Base-by-base conservation (phyloP, 2,329 filamentous ascomycete species). In the Trichoderma koningiopsis region DNA sequence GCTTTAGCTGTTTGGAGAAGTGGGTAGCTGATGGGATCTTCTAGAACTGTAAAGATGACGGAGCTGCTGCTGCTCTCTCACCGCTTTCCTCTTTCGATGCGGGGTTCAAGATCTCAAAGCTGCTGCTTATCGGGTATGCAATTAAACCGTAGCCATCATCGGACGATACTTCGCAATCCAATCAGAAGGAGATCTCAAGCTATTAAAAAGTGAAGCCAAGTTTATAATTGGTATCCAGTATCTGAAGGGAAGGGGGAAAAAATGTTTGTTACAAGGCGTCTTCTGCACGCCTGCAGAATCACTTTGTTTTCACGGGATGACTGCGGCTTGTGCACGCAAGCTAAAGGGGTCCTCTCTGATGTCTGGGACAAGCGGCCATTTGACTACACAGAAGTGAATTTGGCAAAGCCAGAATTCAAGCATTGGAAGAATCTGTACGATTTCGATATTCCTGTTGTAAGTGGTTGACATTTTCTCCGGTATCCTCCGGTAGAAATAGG, bases 381-480 rank as follows among this genome's bases (percentile, higher is more conserved):
- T 78, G 84, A 84, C 22, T 93, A 89, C 78, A 82, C 83, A 8
- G 91, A 94, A 78, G 83, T 94, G 60, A 88, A 94, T 76, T 88
- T 94, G 49, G 88, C 92, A 80, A 85, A 86, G 60, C 83, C 86
- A 0, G 86, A 88, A 31, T 84, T 85, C 19, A 86, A 88, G 71
- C 81, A 83, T 29, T 95, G 92, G 92, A 89, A 87, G 75, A 84
- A 89, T 60, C 76, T 93, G 1, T 95, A 95, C 76, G 92, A 94
- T 69, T 92, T 94, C 77, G 92, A 95, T 73, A 92, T 92, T 8
- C 92, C 92, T 0, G 92, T 94, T 75, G 92, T 94, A 82, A 75
- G 85, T 79, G 40, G 13, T 10, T 10, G 11, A 0, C 5, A 1
- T 22, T 14, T 35, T 14, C 3, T 13, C 33, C 33, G 33, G 33